Evolutionary conservation across 371 early-diverging fungal species (phyloP), one percentile per base, ranked within the genome.

Genomic region (Smittium culicis): DNA sequence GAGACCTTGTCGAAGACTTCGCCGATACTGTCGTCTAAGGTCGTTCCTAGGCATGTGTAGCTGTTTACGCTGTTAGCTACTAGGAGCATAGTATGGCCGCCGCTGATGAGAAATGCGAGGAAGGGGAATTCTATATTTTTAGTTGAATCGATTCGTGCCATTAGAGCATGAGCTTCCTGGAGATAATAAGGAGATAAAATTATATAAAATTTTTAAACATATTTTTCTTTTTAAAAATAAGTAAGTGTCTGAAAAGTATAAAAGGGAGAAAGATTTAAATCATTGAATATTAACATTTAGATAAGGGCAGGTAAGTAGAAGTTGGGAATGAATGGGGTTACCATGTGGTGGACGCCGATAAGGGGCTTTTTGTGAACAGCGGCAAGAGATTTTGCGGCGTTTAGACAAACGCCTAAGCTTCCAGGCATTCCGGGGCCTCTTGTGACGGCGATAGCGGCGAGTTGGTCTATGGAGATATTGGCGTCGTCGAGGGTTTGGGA

Each of bases 271-370:
- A n/a, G n/a, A n/a, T n/a, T n/a, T n/a, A n/a, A n/a, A n/a, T n/a
- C n/a, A n/a, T n/a, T n/a, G n/a, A n/a, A n/a, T n/a, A n/a, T n/a
- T n/a, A n/a, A n/a, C n/a, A n/a, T n/a, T n/a, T n/a, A n/a, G n/a
- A n/a, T n/a, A n/a, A n/a, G n/a, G n/a, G n/a, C n/a, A n/a, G n/a
- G n/a, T n/a, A n/a, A n/a, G n/a, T n/a, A n/a, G n/a, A n/a, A n/a
- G n/a, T n/a, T n/a, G n/a, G n/a, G n/a, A n/a, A n/a, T n/a, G n/a
- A n/a, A n/a, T n/a, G n/a, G n/a, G n/a, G 5, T 59, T 59, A 59
- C 60, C 91, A 90, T 91, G 69, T 91, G 92, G 75, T 91, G 90
- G 33, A 91, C 89, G 34, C 90, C 90, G 59, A 90, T 79, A 56
- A 90, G 71, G 8, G 90, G 89, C 66, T 85, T 85, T 34, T 75